Evolutionary conservation across 2,329 filamentous ascomycete genomes (phyloP).

Genomic region (Colletotrichum sp.): DNA sequence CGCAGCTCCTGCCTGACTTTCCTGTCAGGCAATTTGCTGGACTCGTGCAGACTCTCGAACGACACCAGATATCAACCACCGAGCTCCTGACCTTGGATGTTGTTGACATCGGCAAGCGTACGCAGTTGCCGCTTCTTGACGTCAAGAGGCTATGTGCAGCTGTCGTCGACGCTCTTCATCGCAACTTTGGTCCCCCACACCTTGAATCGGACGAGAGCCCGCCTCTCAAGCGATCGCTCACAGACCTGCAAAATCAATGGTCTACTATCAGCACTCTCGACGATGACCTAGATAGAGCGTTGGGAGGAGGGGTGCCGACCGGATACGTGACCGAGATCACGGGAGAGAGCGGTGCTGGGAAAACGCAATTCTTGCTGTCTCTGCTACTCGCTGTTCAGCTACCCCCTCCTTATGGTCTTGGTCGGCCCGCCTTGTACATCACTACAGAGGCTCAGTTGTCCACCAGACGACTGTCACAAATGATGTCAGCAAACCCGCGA

Average conservation of each 20-base stretch:
- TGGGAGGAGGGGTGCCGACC: slow-evolving; percentile 81
- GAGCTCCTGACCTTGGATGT: slow-evolving; percentile 88
- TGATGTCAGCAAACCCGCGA: slow-evolving; percentile 71
- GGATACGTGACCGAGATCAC: slow-evolving; percentile 88
- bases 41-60: slow-evolving; percentile 81
- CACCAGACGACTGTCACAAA: slow-evolving; percentile 80
- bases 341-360: slow-evolving; percentile 92
- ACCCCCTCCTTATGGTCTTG: slow-evolving; percentile 72
- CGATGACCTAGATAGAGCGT: slow-evolving; percentile 67
- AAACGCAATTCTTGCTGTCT: slow-evolving; percentile 90
- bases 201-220: background rate
- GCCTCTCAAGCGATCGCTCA: slow-evolving; percentile 3
- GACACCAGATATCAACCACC: slow-evolving; percentile 75
- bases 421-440: slow-evolving; percentile 84
- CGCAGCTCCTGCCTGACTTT: slow-evolving; percentile 82
- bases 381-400: slow-evolving; percentile 87
- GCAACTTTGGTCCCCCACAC: slow-evolving; percentile 49
- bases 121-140: slow-evolving; percentile 80
- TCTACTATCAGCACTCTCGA: slow-evolving; percentile 82
- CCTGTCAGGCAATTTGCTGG: slow-evolving; percentile 72
- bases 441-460: slow-evolving; percentile 89
- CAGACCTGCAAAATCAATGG: slow-evolving; percentile 25
- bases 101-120: slow-evolving; percentile 83
- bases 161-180: slow-evolving; percentile 70
- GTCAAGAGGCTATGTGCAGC: slow-evolving; percentile 75